Conservation (phyloP, 495 filamentous ascomycete species). For the Hypoxylon intermedium region DNA sequence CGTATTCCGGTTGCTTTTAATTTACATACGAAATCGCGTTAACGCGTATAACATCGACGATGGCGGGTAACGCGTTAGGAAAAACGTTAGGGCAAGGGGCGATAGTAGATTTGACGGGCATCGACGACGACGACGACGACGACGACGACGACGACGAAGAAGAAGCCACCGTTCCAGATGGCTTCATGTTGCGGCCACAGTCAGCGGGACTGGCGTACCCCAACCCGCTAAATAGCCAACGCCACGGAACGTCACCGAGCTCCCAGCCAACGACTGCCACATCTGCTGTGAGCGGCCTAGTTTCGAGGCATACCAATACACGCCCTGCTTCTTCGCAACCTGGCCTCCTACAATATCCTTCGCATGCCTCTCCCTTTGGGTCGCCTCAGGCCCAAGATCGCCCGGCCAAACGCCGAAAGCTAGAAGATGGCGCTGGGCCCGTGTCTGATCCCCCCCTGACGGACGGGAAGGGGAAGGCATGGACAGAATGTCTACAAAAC, state of each 20-base stretch:
- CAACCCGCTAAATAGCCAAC: no score
- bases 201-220: neutral
- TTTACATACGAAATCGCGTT: slow-evolving; percentile 12
- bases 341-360: neutral
- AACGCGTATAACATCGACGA: slow-evolving; percentile 8
- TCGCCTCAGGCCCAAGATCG: neutral
- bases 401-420: slow-evolving; percentile 24
- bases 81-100: neutral
- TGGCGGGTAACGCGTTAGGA: slow-evolving; percentile 17
- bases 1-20: neutral
- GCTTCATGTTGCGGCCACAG: neutral
- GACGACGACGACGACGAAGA: neutral
- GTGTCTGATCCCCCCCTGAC: slow-evolving; percentile 1
- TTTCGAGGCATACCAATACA: neutral
- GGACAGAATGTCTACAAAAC: slow-evolving; percentile 38
- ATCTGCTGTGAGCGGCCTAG: neutral
- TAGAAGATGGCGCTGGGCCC: neutral
- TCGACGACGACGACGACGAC: slow-evolving; percentile 13
- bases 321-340: neutral
- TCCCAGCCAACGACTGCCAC: neutral
- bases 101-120: slow-evolving; percentile 15
- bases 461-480: slow-evolving; percentile 18
- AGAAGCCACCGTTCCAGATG: neutral
- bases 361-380: neutral
- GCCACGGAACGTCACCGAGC: no score